Percentiles rank a stretch among this genome's conserved stretches.
These are phyloP conservation scores for Phytophthora macrochlamydospora DNA, from an alignment of 352 stramenopile genomes.

Conservation along the genomic window DNA sequence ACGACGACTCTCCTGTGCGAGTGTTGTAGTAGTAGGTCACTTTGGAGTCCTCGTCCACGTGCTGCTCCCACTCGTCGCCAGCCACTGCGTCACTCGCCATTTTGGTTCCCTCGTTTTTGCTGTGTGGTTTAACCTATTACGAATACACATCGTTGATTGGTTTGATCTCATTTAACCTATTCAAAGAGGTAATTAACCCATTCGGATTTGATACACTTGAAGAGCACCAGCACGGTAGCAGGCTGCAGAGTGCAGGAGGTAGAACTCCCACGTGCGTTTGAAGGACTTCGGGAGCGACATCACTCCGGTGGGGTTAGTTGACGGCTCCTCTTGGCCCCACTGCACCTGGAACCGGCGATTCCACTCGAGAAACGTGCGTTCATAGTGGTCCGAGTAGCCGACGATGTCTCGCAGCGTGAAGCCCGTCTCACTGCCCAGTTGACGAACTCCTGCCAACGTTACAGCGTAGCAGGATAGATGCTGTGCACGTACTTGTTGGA, in stretches of 20 bases:
- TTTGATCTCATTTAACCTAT: no score
- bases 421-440: conserved; percentile 50
- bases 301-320: conserved; percentile 3
- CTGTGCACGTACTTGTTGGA: conserved; percentile 88
- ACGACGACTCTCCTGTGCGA: conserved; percentile 71
- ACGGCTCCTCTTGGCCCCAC: conserved; percentile 38
- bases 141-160: no score
- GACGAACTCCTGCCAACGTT: conserved; percentile 55
- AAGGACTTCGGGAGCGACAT: conserved; percentile 76
- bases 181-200: conserved; percentile 32
- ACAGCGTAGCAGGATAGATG: conserved; percentile 63
- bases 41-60: conserved; percentile 69
- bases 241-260: conserved; percentile 85
- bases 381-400: conserved; percentile 80
- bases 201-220: conserved; percentile 72
- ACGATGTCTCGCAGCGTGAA: conserved; percentile 72
- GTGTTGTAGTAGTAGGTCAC: conserved; percentile 82
- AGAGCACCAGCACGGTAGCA: conserved; percentile 79
- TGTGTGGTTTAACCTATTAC: no score
- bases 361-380: conserved; percentile 87
- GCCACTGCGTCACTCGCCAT: conserved; percentile 12
- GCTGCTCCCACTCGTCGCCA: conserved; percentile 62
- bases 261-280: conserved; percentile 89
- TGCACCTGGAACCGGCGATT: conserved; percentile 74
- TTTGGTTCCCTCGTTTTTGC: background rate